Evolutionary conservation across 1,284 basidiomycete genomes (phyloP).

Genomic region (Ceratobasidium theobromae): DNA sequence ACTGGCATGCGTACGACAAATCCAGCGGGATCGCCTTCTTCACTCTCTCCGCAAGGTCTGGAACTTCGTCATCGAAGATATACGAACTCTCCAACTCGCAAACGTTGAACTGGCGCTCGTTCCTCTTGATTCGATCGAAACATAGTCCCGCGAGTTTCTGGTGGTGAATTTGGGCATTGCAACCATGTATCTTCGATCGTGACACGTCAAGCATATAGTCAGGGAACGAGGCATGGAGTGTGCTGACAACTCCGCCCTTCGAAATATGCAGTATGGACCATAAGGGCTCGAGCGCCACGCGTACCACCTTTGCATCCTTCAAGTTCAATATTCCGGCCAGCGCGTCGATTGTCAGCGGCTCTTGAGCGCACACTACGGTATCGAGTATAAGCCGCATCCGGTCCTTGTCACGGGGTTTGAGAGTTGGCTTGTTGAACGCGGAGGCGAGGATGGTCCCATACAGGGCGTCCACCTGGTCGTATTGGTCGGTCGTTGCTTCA

Average conservation of each 20-base stretch:
- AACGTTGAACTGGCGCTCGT: not conserved
- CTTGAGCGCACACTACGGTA: constrained; percentile 6
- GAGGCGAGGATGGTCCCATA: not conserved
- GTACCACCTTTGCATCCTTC: not conserved
- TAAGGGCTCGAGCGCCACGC: not conserved
- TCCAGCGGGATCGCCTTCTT: not conserved
- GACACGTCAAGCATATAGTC: not conserved
- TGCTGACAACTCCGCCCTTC: not conserved
- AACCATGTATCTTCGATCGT: not conserved
- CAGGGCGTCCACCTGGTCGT: not conserved
- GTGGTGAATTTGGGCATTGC: not conserved
- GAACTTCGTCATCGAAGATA: not conserved
- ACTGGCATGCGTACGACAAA: constrained; percentile 4
- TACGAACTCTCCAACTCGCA: not conserved
- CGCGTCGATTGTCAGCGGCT: not conserved
- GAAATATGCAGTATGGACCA: not conserved
- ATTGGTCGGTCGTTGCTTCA: not conserved
- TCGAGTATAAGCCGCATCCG: not conserved
- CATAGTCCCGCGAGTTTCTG: not conserved
- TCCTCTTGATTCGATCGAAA: not conserved
- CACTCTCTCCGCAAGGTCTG: not conserved
- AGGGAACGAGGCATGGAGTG: not conserved
- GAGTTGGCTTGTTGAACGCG: not conserved
- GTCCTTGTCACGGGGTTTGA: not conserved
- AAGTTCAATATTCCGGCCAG: not conserved